Conservation (phyloP, 495 filamentous ascomycete species). For the Tuber melanosporum region DNA sequence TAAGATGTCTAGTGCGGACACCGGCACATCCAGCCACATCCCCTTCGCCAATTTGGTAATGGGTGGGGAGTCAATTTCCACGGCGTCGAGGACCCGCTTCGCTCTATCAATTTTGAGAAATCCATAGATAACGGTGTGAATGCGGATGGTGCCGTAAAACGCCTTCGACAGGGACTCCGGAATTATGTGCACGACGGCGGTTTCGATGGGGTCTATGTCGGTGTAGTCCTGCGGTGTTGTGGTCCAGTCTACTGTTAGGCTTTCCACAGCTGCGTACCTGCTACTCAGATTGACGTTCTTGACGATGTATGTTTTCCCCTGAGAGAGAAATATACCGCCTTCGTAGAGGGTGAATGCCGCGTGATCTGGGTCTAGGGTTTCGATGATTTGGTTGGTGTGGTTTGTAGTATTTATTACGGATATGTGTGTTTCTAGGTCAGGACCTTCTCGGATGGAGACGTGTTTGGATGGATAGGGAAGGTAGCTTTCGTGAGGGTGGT, state of each 20-base stretch:
- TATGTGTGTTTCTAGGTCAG: constrained; percentile 66
- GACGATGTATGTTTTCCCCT: constrained; percentile 85
- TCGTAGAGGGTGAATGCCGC: constrained; percentile 96
- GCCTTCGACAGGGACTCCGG: constrained; percentile 52
- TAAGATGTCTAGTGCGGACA: constrained; percentile 69
- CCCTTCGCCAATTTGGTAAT: constrained; percentile 77
- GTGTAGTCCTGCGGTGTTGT: constrained; percentile 91
- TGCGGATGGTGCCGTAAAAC: constrained; percentile 76
- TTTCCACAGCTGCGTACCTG: constrained; percentile 51
- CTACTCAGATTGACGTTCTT: constrained; percentile 76
- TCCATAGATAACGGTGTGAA: constrained; percentile 81
- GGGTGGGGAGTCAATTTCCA: constrained; percentile 87
- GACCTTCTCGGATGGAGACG: constrained; percentile 81
- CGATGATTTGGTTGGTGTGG: constrained; percentile 73
- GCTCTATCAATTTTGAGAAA: constrained; percentile 90
- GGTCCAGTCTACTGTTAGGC: constrained; percentile 91
- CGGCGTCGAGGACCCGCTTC: constrained; percentile 79
- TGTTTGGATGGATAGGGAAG: constrained; percentile 73
- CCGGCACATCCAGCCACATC: constrained; percentile 94
- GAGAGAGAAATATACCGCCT: constrained; percentile 94
- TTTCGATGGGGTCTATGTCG: constrained; percentile 74
- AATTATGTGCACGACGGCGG: constrained; percentile 24
- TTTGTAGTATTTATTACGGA: constrained; percentile 86
- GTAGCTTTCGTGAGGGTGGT: constrained; percentile 83
- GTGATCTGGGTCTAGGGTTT: constrained; percentile 91